Base-by-base conservation (phyloP, 2,329 filamentous ascomycete genomes). In the Acrocalymma vagum region DNA sequence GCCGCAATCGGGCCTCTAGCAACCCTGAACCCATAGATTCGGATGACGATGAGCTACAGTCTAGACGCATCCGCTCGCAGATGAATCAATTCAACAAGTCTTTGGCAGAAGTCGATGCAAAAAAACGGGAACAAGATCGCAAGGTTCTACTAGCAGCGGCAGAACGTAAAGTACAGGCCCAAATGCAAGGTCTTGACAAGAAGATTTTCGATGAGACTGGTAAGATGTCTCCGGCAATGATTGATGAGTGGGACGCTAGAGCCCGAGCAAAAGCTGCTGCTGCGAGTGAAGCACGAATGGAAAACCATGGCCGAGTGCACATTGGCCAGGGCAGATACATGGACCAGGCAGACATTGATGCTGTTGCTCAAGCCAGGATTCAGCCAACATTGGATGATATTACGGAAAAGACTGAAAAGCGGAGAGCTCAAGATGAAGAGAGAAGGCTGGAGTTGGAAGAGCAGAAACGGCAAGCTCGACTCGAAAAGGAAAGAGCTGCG, bases 331-430 rank as follows among this genome's bases (percentile, higher is more conserved):
- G 90, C 6, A 90, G 82, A 60, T 91, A 85, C 59, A 85, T 96
- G 76, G 83, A 90, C 24, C 84, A 87, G 55, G 78, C 83, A 5
- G 88, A 91, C 31, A 83, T 96, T 11, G 84, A 96, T 50, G 83
- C 83, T 5, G 88, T 96, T 53, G 92, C 92, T 3, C 80, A 83
- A 9, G 83, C 80, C 29, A 84, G 86, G 53, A 81, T 96, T 11
- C 88, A 93, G 65, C 92, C 92, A 4, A 84, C 94, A 0, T 69
- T 96, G 5, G 86, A 96, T 53, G 88, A 95, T 51, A 94, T 96
- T 48, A 85, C 86, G 37, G 85, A 88, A 35, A 88, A 85, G 62
- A 88, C 88, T 0, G 87, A 91, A 60, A 78, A 78, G 47, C 85
- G 90, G 63, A 78, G 82, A 25, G 88, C 86, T 32, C 79, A 85